Conservation (phyloP, 805 yeast genomes). For the Starmera pachycereana region DNA sequence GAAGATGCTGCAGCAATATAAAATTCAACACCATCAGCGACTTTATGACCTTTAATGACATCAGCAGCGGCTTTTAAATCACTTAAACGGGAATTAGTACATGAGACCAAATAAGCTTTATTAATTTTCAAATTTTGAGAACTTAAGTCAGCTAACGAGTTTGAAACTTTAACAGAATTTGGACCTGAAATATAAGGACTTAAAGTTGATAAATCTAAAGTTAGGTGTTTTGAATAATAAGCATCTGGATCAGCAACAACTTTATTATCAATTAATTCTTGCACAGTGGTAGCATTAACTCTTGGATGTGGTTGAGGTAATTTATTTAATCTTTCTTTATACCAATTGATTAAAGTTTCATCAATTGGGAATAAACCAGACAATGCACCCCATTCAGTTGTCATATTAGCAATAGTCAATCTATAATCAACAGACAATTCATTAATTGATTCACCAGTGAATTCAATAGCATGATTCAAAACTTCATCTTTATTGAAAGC, state of each 20-base stretch:
- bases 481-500: slow-evolving; percentile 87
- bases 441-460: slow-evolving; percentile 71
- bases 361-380: slow-evolving; percentile 98
- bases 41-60: slow-evolving; percentile 65
- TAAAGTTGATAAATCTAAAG: slow-evolving; percentile 67
- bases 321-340: slow-evolving; percentile 44
- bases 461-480: slow-evolving; percentile 87
- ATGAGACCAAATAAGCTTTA: slow-evolving; percentile 95
- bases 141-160: slow-evolving; percentile 65
- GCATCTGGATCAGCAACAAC: slow-evolving; percentile 62
- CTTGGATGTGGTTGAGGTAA: slow-evolving; percentile 77
- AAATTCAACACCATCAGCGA: slow-evolving; percentile 86
- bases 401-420: slow-evolving; percentile 92
- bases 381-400: slow-evolving; percentile 98
- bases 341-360: slow-evolving; percentile 64
- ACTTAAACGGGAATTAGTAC: slow-evolving; percentile 89
- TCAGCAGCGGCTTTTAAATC: slow-evolving; percentile 94
- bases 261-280: slow-evolving; percentile 34
- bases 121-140: slow-evolving; percentile 65
- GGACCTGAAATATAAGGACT: slow-evolving; percentile 94
- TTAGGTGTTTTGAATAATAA: slow-evolving; percentile 77
- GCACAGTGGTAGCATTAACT: slow-evolving; percentile 52
- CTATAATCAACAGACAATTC: slow-evolving; percentile 71
- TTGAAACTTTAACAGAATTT: slow-evolving; percentile 89
- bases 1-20: slow-evolving; percentile 97